Base-by-base conservation (phyloP, 345 rosid species). In the Acer campestre region DNA sequence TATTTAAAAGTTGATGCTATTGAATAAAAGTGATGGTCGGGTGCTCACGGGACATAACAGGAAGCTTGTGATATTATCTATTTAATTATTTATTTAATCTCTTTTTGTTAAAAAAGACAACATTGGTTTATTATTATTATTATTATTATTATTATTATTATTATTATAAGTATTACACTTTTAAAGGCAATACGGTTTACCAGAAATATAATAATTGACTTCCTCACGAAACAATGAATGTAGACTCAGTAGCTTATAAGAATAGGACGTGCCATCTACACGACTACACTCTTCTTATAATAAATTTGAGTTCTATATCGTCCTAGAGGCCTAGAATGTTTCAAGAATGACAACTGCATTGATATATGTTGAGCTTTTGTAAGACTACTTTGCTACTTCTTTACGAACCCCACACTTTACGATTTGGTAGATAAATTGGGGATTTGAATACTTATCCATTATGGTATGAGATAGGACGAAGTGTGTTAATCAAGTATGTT, bases 251-350 rank as follows among this genome's bases (percentile, higher is more conserved):
- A 6, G 29, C 68, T 23, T 17, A 12, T 12, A 48, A 74, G 44
- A 74, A 63, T 25, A 48, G 27, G 69, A 62, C 62, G 22, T 68
- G 70, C 81, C 65, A 74, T 42, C 78, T 46, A 22, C 55, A 73
- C 65, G 68, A 27, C 78, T 46, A 22, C 55, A 73, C 23, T 67
- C 74, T 16, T 18, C 17, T 4, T 17, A 9, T 18, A 51, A 11
- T 20, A 22, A 68, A 46, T 12, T n/a, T 5, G 10, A 40, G 27
- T 59, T 10, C n/a, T 2, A 3, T 72, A 40, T 76, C 27, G 59
- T 0, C 35, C 35, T 3, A 31, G 35, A 31, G 38, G 16, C 65
- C 29, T 46, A 59, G 2, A 56, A 67, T 76, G 18, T 71, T 38
- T 42, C 18, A 49, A 35, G 29, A 58, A 66, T 42, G 70, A 67